A percentile compares a stretch with the other conserved stretches of the same genome.
These are phyloP conservation scores for Suillus lakei DNA, from an alignment of 768 basidiomycete species.

Conservation along the genomic window DNA sequence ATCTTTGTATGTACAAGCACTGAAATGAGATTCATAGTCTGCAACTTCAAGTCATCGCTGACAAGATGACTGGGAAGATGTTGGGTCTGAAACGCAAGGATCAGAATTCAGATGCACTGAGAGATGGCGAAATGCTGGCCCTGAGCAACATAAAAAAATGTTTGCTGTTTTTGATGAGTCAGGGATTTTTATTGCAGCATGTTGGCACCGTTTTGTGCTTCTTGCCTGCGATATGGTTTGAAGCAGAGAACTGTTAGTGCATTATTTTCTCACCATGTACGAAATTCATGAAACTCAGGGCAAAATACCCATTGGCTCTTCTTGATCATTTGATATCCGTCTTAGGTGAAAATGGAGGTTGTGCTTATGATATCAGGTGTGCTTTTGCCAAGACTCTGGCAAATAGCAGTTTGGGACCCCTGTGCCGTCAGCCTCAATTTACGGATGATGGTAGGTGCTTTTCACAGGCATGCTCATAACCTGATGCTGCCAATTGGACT, in stretches of 20 bases:
- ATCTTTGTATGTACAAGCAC: too few species aligned
- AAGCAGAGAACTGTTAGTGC: not conserved
- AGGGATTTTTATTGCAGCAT: not conserved
- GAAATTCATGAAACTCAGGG: too few species aligned
- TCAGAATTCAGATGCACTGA: not conserved
- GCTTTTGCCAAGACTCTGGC: constrained; percentile 20
- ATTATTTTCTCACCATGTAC: too few species aligned
- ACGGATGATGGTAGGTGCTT: constrained; percentile 19
- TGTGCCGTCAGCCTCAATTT: not conserved
- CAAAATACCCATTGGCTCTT: too few species aligned
- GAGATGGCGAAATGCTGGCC: constrained; percentile 5
- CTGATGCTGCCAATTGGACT: constrained; percentile 32
- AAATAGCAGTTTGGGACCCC: constrained; percentile 20
- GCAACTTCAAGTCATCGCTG: too few species aligned
- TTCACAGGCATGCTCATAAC: constrained; percentile 32
- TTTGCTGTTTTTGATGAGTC: constrained; percentile 4
- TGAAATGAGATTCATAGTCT: too few species aligned
- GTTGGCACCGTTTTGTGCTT: not conserved
- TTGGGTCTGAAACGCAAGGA: not conserved
- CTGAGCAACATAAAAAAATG: constrained; percentile 1
- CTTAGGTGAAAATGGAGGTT: constrained; percentile 17
- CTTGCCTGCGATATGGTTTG: not conserved
- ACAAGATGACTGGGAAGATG: constrained; percentile 5
- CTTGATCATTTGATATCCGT: too few species aligned
- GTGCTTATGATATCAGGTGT: constrained; percentile 34